Evolutionary conservation across 148 eudicot genomes (phyloP).

Genomic region (Silene conica): DNA sequence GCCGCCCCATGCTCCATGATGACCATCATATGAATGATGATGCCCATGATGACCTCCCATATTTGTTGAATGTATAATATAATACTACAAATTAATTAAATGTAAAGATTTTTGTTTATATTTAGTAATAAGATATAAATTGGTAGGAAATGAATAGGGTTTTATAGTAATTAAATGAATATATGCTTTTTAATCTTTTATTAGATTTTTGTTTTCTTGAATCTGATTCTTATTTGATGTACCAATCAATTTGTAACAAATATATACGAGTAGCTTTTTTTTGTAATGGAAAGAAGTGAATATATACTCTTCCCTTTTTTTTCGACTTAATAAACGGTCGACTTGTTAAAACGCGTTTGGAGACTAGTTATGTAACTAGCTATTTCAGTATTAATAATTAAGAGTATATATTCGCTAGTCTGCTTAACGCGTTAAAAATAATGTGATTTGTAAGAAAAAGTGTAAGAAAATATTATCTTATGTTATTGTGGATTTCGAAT

Average conservation of each 20-base stretch:
- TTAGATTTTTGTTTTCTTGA: conserved; percentile 3
- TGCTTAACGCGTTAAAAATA: too few relatives aligned
- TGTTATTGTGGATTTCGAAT: too few relatives aligned
- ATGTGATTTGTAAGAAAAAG: too few relatives aligned
- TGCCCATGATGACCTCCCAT: conserved; percentile 17
- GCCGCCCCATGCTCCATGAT: conserved; percentile 8
- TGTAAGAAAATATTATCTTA: too few relatives aligned
- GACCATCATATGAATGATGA: conserved; percentile 13
- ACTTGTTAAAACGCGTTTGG: too few relatives aligned
- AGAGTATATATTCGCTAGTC: too few relatives aligned
- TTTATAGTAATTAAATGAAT: conserved; percentile 7
- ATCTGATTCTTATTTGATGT: neutral
- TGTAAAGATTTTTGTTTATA: too few relatives aligned
- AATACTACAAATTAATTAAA: too few relatives aligned
- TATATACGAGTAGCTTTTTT: neutral
- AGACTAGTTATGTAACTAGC: too few relatives aligned
- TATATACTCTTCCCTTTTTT: too few relatives aligned
- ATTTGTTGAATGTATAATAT: conserved; percentile 3
- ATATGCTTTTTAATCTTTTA: neutral
- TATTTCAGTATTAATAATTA: too few relatives aligned
- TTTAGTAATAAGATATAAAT: neutral
- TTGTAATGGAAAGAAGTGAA: neutral
- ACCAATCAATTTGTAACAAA: neutral
- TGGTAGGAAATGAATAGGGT: neutral
- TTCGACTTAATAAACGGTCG: too few relatives aligned